These are phyloP conservation scores for Trametes coccinea DNA, from an alignment of 768 basidiomycete species.

Conservation along the genomic window DNA sequence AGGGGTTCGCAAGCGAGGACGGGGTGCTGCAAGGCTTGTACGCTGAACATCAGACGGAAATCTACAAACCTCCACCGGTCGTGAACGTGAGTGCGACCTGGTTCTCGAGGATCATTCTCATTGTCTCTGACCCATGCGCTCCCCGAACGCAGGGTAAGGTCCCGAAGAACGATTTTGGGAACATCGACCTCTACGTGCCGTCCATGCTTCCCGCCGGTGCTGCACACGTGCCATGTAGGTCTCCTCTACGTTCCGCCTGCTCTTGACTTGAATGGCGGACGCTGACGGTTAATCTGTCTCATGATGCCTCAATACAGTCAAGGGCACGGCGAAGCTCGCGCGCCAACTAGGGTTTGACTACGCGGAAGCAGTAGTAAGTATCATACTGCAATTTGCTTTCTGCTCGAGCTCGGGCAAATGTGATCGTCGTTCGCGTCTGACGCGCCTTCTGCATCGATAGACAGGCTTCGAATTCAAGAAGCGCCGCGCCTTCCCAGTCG, in stretches of 20 bases:
- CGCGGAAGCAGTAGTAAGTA: slow-evolving; percentile 91
- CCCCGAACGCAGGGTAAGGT: slow-evolving; percentile 68
- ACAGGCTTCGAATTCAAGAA: slow-evolving; percentile 97
- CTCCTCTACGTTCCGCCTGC: background rate
- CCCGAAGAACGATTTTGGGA: slow-evolving; percentile 95
- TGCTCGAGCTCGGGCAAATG: slow-evolving; percentile 25
- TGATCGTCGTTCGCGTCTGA: slow-evolving; percentile 17
- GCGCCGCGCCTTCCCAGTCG: slow-evolving; percentile 79
- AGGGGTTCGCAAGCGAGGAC: slow-evolving; percentile 38
- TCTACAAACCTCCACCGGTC: slow-evolving; percentile 78
- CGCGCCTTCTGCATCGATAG: slow-evolving; percentile 41
- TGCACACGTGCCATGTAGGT: slow-evolving; percentile 87
- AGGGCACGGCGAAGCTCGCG: slow-evolving; percentile 87
- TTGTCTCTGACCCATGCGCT: background rate
- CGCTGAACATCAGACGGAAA: slow-evolving; percentile 79
- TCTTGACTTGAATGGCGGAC: background rate
- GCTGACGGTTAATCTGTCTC: background rate
- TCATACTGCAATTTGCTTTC: background rate
- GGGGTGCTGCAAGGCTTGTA: slow-evolving; percentile 88
- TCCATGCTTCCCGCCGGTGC: slow-evolving; percentile 92
- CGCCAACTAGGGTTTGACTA: slow-evolving; percentile 83
- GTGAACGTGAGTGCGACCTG: slow-evolving; percentile 61
- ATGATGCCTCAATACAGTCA: slow-evolving; percentile 35
- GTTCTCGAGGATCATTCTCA: background rate
- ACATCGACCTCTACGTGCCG: slow-evolving; percentile 93